Base-by-base conservation (phyloP, 2,329 filamentous ascomycete genomes). In the Sclerotinia trifoliorum region DNA sequence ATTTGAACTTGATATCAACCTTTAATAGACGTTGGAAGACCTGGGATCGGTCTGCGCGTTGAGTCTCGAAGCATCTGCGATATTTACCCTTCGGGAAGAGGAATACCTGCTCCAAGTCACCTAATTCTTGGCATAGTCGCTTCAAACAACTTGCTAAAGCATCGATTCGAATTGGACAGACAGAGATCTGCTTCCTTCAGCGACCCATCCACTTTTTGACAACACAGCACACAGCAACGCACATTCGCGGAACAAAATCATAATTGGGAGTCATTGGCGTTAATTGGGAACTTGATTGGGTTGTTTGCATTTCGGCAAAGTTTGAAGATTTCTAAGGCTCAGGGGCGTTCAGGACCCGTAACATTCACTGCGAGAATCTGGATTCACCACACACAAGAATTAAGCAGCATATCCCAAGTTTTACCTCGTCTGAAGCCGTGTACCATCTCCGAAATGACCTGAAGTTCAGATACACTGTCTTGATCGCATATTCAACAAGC, bases 401-500 rank as follows among this genome's bases (percentile, higher is more conserved):
- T 26, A 13, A 15, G 46, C 46, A 35, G 24, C 29, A 39, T 32
- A 62, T 5, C 8, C 15, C 15, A 29, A 35, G n/a, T 13, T 19
- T 19, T 24, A 5, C 32, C 29, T 62, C 60, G 29, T 62, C 46
- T 11, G 15, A n/a, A 5, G 15, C 24, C 29, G 26, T 62, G 46
- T 51, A 13, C 15, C n/a, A 2, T 13, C 24, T 51, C 48, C 60
- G 60, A 62, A 62, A 62, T 62, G 60, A 62, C 21, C 29, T 62
- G 60, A 35, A 5, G 21, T n/a, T 32, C 21, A 35, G 29, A 32
- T 46, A 62, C 32, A 62, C 29, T 19, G 46, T 51, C 46, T 51
- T 62, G 29, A 62, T 49, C 21, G 60, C 60, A 62, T 51, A 62
- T 62, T 39, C 46, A 62, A 26, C 46, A 39, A 62, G 46, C 46